These are phyloP conservation scores for Biscogniauxia sp. DNA, from an alignment of 2,329 filamentous ascomycete genomes.

Conservation along the genomic window DNA sequence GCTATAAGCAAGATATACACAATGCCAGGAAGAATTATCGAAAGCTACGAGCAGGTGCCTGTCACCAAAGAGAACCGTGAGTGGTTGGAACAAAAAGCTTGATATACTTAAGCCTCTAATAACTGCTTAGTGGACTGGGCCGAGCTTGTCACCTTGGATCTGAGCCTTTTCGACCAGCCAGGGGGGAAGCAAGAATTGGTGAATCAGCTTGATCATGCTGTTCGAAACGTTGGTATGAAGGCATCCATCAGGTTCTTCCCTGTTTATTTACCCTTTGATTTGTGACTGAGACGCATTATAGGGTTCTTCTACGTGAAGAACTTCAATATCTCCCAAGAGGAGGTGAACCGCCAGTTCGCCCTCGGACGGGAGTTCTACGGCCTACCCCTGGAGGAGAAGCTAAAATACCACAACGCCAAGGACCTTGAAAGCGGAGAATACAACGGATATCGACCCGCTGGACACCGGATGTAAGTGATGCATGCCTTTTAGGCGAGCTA, in stretches of 20 bases:
- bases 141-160: conserved; percentile 32
- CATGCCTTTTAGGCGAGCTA: background rate
- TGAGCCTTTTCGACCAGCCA: conserved; percentile 32
- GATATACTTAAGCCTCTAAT: background rate
- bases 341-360: conserved; percentile 58
- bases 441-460: conserved; percentile 54
- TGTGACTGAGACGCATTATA: background rate
- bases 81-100: background rate
- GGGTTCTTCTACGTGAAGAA: conserved; percentile 63
- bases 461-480: conserved; percentile 30
- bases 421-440: conserved; percentile 52
- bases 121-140: conserved; percentile 26
- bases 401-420: conserved; percentile 47
- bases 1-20: conserved; percentile 4
- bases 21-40: conserved; percentile 28
- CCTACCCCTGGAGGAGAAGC: conserved; percentile 58
- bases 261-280: background rate
- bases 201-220: conserved; percentile 32
- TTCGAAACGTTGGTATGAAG: conserved; percentile 26
- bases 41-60: conserved; percentile 29
- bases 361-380: conserved; percentile 56
- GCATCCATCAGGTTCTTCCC: no score
- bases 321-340: conserved; percentile 57
- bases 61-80: conserved; percentile 30
- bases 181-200: conserved; percentile 33